phyloP scores from a whole-genome alignment of 306 rosid genomes.

The Sesbania bispinosa region DNA sequence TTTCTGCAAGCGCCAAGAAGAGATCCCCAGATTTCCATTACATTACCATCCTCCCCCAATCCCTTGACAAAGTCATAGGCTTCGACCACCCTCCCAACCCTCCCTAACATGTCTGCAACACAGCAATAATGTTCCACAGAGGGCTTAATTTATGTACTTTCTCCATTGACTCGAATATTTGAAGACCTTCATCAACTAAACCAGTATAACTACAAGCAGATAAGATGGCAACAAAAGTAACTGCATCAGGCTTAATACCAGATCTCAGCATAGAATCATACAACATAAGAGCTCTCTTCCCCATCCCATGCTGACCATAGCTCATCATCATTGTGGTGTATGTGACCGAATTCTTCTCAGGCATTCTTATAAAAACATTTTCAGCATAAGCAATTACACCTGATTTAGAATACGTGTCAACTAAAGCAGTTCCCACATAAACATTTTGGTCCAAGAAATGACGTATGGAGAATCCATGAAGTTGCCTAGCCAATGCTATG shows the following conservation, averaged over 20 bases:
- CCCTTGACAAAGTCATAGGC: constrained; percentile 76
- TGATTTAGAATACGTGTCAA: constrained; percentile 79
- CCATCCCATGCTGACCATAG: constrained; percentile 93
- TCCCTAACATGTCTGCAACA: constrained; percentile 84
- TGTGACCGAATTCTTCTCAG: constrained; percentile 69
- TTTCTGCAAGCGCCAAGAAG: constrained; percentile 77
- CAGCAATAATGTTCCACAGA: constrained; percentile 63
- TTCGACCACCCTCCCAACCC: constrained; percentile 74
- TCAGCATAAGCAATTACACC: constrained; percentile 71
- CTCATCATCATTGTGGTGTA: constrained; percentile 79
- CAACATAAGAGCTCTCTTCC: constrained; percentile 64
- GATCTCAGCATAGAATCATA: constrained; percentile 59
- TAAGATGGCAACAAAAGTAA: constrained; percentile 72
- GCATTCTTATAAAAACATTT: constrained; percentile 48
- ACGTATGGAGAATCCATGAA: constrained; percentile 76
- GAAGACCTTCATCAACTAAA: constrained; percentile 72
- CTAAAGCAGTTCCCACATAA: constrained; percentile 73
- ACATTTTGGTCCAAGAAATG: constrained; percentile 58
- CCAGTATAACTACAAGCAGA: constrained; percentile 81
- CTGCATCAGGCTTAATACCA: constrained; percentile 62
- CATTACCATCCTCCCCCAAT: constrained; percentile 60
- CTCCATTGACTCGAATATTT: constrained; percentile 62
- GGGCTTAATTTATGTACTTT: constrained; percentile 56
- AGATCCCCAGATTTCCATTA: constrained; percentile 78
- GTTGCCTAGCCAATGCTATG: constrained; percentile 60